A percentile compares a stretch with the other conserved stretches of the same genome.
Conservation (phyloP, 2,329 filamentous ascomycete genomes). For the Pseudogymnoascus sp. region DNA sequence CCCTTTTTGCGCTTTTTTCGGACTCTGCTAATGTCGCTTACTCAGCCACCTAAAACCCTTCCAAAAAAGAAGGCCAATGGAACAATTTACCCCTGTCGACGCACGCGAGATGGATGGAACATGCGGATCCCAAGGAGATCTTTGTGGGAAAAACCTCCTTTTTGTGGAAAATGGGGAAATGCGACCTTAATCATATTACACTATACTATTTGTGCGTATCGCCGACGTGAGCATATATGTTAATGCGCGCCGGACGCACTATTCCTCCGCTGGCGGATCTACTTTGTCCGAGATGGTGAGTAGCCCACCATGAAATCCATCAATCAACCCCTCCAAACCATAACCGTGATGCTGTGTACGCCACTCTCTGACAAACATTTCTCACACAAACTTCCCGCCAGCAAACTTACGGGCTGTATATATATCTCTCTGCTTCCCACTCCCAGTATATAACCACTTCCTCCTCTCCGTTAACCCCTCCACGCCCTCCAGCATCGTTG, state of each 20-base stretch:
- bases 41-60: not conserved
- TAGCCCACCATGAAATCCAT: not conserved
- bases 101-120: slow-evolving; percentile 2
- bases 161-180: not conserved
- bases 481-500: not conserved
- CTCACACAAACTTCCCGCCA: not conserved
- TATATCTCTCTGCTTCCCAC: not conserved
- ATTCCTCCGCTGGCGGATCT: not conserved
- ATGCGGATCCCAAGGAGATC: not conserved
- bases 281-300: not conserved
- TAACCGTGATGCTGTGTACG: not conserved
- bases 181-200: not conserved
- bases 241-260: not conserved
- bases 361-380: not conserved
- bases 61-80: not conserved
- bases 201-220: not conserved
- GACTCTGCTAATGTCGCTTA: not conserved
- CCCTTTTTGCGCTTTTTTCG: not conserved
- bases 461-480: not conserved
- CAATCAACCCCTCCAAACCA: not conserved
- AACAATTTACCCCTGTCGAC: not conserved
- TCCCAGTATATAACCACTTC: not conserved
- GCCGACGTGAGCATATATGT: not conserved
- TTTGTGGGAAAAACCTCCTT: not conserved
- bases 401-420: not conserved